Evolutionary conservation across 371 early-diverging fungal genomes (phyloP).

Genomic region (Mucor racemosus): DNA sequence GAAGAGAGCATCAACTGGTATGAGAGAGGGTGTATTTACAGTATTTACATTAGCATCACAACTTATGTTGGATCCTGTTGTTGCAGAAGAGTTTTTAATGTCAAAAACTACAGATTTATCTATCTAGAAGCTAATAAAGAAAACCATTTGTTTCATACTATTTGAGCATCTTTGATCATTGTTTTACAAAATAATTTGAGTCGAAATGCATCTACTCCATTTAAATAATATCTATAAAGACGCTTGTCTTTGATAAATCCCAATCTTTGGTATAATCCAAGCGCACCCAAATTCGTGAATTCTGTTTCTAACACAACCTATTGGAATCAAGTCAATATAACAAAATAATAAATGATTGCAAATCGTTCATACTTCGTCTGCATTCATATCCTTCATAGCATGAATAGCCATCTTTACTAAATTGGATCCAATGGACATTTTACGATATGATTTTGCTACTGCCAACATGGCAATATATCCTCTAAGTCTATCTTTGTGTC

Average conservation of each 20-base stretch:
- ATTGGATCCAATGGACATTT: slow-evolving; percentile 78
- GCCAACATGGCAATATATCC: slow-evolving; percentile 99
- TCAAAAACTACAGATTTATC: slow-evolving; percentile 13
- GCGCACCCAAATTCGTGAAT: slow-evolving; percentile 84
- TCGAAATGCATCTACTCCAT: slow-evolving; percentile 93
- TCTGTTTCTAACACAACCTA: slow-evolving; percentile 93
- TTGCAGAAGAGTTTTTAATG: slow-evolving; percentile 31
- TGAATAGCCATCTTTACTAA: slow-evolving; percentile 77
- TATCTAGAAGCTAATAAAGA: slow-evolving; percentile 1
- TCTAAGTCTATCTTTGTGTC: slow-evolving; percentile 69
- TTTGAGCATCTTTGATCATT: slow-evolving; percentile 32
- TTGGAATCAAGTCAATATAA: neutral
- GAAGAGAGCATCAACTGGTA: slow-evolving; percentile 28
- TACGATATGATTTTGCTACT: slow-evolving; percentile 78
- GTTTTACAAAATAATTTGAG: slow-evolving; percentile 76
- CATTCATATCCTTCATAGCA: slow-evolving; percentile 76
- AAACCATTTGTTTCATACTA: neutral
- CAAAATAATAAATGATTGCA: neutral
- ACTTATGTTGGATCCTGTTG: slow-evolving; percentile 36
- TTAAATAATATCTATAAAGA: slow-evolving; percentile 89
- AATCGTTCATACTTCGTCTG: slow-evolving; percentile 80
- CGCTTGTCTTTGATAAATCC: slow-evolving; percentile 95
- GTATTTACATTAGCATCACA: slow-evolving; percentile 42
- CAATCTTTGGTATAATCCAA: slow-evolving; percentile 87
- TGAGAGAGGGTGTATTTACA: slow-evolving; percentile 44